Percentiles rank a stretch among this genome's conserved stretches.
Evolutionary conservation across 306 rosid species (phyloP).

Genomic region (Hylodesmum podocarpum): DNA sequence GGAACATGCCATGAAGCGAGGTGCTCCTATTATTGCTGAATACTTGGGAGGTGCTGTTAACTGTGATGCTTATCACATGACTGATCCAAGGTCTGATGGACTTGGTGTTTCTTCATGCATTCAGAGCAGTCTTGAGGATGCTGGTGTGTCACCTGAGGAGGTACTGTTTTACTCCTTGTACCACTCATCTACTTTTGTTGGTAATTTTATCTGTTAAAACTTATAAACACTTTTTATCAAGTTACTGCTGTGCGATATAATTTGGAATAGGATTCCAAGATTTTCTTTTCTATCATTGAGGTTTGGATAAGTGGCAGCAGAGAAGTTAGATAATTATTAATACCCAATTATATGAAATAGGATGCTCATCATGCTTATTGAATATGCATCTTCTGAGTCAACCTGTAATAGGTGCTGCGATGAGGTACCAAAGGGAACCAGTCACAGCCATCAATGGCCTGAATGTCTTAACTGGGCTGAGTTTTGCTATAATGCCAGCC

Average conservation of each 20-base stretch:
- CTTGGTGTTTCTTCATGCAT: slow-evolving; percentile 98
- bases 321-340: not conserved
- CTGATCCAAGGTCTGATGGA: slow-evolving; percentile 98
- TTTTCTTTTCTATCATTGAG: slow-evolving; percentile 9
- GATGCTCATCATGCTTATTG: not conserved
- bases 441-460: not conserved
- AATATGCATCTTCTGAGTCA: not conserved
- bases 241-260: not conserved
- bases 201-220: not conserved
- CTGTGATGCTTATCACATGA: slow-evolving; percentile 98
- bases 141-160: slow-evolving; percentile 99
- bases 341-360: not conserved
- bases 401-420: not conserved
- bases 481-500: not conserved
- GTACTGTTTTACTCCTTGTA: slow-evolving; percentile 36
- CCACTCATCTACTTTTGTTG: not conserved
- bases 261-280: not conserved
- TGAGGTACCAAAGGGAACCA: not conserved
- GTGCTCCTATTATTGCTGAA: slow-evolving; percentile 91
- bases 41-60: slow-evolving; percentile 97
- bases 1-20: slow-evolving; percentile 96
- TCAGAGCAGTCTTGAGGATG: slow-evolving; percentile 89
- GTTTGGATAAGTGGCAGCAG: not conserved
- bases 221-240: not conserved
- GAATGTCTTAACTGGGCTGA: not conserved